Conservation (phyloP, 371 early-diverging fungal genomes). For the Mucor racemosus region DNA sequence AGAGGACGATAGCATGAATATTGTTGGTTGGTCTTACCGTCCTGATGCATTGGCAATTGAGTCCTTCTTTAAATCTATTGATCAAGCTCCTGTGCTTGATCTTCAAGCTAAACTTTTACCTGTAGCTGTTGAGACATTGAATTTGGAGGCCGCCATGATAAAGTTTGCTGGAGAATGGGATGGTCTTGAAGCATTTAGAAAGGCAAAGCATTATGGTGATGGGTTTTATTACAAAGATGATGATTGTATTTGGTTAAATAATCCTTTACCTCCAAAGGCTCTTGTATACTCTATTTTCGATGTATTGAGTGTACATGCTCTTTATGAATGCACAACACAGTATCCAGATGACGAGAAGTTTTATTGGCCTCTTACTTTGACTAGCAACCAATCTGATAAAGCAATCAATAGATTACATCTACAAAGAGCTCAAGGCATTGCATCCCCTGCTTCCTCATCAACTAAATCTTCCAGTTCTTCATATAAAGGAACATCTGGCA, state of each 20-base stretch:
- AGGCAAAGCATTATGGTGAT: conserved; percentile 34
- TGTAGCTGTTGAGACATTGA: conserved; percentile 34
- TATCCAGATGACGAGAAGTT: conserved; percentile 5
- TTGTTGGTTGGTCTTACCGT: conserved; percentile 47
- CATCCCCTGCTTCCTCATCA: not conserved
- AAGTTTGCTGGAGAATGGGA: conserved; percentile 38
- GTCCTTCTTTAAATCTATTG: conserved; percentile 25
- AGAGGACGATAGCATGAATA: conserved; percentile 16
- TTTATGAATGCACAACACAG: conserved; percentile 24
- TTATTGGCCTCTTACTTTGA: conserved; percentile 39
- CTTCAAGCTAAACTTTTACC: conserved; percentile 40
- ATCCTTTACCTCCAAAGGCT: conserved; percentile 44
- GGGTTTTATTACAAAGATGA: conserved; percentile 33
- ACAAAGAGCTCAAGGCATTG: conserved; percentile 15
- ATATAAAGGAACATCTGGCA: not conserved
- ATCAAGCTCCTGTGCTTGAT: conserved; percentile 36
- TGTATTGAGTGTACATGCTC: conserved; percentile 42
- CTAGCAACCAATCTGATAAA: conserved; percentile 4
- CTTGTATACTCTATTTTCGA: conserved; percentile 53
- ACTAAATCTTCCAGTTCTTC: not conserved
- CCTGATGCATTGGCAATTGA: conserved; percentile 51
- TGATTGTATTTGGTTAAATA: conserved; percentile 45
- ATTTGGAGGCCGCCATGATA: conserved; percentile 32
- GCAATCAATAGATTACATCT: conserved; percentile 30
- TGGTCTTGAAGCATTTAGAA: conserved; percentile 35